Base-by-base conservation (phyloP, 257 asterid genomes). In the Solanum chilense region DNA sequence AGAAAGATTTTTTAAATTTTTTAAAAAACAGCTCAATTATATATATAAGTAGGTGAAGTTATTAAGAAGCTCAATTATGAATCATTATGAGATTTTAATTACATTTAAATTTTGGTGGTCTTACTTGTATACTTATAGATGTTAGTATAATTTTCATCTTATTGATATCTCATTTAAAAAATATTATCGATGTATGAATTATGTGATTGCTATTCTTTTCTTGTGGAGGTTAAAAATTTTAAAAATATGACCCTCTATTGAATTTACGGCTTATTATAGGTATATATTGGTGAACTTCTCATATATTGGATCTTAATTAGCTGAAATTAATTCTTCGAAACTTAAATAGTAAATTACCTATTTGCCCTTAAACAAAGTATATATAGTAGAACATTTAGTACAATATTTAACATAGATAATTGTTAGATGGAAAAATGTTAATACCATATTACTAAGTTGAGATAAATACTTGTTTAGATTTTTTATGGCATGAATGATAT, bases 11-110 rank as follows among this genome's bases (percentile, higher is more conserved):
- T 52, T 18, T 52, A 0, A 18, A 52, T 2, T 16, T 52, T 6
- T 2, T 0, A 0, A 18, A 52, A 52, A 74, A 74, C 16, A 74
- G 5, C 49, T 73, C 29, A 35, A 31, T 31, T 31, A 31, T 8
- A 70, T 31, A 31, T 31, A 70, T 16, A 70, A 21, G 44, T 29
- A 39, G 56, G 82, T 39, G 25, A 29, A 13, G 35, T 8, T 76
- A 23, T 76, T n/a, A 76, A 76, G 12, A 76, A 76, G 35, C 13
- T 76, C 62, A 77, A 77, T 77, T 14, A 25, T 42, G 83, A 33
- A 73, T 35, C 80, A 35, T 76, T 23, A 76, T 23, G 83, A 76
- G 83, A 76, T 14, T 42, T 76, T 41, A 76, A 76, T 76, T 76
- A n/a, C 12, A 42, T 76, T 12, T 76, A 41, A 41, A 21, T 11